Evolutionary conservation across 2,329 filamentous ascomycete species (phyloP).

Genomic region (Magnaporthiopsis rhizophila): DNA sequence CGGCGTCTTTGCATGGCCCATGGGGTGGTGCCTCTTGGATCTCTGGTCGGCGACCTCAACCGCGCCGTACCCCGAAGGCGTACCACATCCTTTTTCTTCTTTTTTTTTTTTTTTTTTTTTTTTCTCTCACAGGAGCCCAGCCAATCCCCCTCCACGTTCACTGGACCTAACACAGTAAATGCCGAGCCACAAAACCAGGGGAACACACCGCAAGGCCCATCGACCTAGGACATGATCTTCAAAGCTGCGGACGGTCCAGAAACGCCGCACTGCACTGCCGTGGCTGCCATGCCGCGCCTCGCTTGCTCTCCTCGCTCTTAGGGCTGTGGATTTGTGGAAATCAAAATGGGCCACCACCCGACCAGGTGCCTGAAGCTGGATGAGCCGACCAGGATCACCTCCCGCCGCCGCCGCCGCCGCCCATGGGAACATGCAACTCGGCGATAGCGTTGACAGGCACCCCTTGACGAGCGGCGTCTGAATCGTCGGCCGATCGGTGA

Average conservation of each 20-base stretch:
- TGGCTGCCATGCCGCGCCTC: too few relatives aligned
- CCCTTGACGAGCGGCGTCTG: not conserved
- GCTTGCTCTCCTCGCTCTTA: not conserved
- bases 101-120: too few relatives aligned
- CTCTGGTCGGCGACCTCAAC: not conserved
- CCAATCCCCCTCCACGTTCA: not conserved
- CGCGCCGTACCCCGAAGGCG: not conserved
- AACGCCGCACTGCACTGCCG: not conserved
- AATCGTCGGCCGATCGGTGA: not conserved
- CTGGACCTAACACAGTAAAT: not conserved
- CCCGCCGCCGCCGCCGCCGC: too few relatives aligned
- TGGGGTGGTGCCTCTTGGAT: not conserved
- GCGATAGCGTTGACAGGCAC: not conserved
- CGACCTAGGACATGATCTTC: not conserved
- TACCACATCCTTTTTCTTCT: too few relatives aligned
- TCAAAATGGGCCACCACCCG: too few relatives aligned
- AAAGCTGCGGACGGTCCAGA: not conserved
- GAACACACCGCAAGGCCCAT: not conserved
- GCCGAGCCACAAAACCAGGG: not conserved
- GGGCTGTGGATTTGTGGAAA: not conserved
- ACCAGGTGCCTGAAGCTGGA: not conserved
- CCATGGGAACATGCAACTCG: not conserved
- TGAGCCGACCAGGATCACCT: not conserved
- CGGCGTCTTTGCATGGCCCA: too few relatives aligned
- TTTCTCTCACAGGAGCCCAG: not conserved